These are phyloP conservation scores for Penicillium goetzii DNA, from an alignment of 495 filamentous ascomycete species.

Conservation along the genomic window DNA sequence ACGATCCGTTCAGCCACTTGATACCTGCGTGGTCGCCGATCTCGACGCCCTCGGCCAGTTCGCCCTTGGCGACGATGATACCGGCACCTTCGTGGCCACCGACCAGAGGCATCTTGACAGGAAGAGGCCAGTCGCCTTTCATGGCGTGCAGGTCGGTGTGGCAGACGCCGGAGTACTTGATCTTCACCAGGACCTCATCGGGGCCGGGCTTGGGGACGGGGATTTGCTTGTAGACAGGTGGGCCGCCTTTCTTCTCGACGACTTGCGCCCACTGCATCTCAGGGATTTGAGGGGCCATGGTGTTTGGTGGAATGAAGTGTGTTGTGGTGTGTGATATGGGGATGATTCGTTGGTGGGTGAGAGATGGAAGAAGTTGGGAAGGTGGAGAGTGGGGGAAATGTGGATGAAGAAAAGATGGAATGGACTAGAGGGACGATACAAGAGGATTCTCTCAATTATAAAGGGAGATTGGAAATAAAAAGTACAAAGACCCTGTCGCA, in stretches of 20 bases:
- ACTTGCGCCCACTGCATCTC: constrained; percentile 84
- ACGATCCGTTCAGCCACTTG: constrained; percentile 84
- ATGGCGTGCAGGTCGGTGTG: constrained; percentile 84
- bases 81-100: constrained; percentile 89
- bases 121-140: constrained; percentile 83
- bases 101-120: constrained; percentile 77
- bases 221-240: constrained; percentile 78
- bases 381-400: background rate
- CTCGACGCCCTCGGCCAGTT: constrained; percentile 67
- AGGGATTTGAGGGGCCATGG: constrained; percentile 53
- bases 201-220: constrained; percentile 74
- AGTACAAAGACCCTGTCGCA: background rate
- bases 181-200: constrained; percentile 84
- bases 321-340: background rate
- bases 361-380: background rate
- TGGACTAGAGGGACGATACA: background rate
- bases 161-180: constrained; percentile 90
- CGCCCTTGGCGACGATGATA: constrained; percentile 74
- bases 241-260: constrained; percentile 73
- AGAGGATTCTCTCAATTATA: background rate
- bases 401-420: background rate
- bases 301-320: background rate
- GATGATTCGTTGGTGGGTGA: background rate
- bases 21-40: constrained; percentile 77
- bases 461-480: background rate